Percentiles rank a stretch among this genome's conserved stretches.
Evolutionary conservation across 495 filamentous ascomycete species (phyloP).

Genomic region (Coniosporium apollinis): DNA sequence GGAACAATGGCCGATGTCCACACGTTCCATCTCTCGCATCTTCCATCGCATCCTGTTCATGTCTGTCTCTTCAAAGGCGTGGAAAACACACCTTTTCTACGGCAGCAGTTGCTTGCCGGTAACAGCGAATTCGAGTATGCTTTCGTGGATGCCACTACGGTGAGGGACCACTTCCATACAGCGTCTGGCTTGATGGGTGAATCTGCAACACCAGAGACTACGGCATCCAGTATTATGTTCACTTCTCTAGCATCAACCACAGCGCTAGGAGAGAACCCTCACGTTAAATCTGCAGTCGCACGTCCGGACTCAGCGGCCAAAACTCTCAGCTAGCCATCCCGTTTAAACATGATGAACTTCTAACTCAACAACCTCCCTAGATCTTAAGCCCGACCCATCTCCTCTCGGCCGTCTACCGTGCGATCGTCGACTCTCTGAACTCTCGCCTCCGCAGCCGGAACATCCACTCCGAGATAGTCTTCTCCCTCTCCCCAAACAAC

Average conservation of each 20-base stretch:
- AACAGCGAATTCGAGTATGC: slow-evolving; percentile 84
- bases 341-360: no score
- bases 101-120: slow-evolving; percentile 60
- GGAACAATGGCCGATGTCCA: slow-evolving; percentile 19
- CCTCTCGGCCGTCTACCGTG: slow-evolving; percentile 62
- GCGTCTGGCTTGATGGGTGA: no score
- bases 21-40: slow-evolving; percentile 50
- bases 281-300: no score
- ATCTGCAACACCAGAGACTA: no score
- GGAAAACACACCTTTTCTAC: slow-evolving; percentile 56
- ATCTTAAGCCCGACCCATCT: slow-evolving; percentile 49
- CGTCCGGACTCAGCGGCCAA: no score
- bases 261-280: no score
- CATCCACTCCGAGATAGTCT: slow-evolving; percentile 86
- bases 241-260: no score
- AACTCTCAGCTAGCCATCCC: no score
- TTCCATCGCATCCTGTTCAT: slow-evolving; percentile 49
- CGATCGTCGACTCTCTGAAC: slow-evolving; percentile 47
- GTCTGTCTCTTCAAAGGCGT: slow-evolving; percentile 59
- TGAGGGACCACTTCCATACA: slow-evolving; percentile 23
- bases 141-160: slow-evolving; percentile 67
- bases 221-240: no score
- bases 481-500: slow-evolving; percentile 63
- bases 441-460: slow-evolving; percentile 59
- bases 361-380: no score